Percentiles rank a stretch among this genome's conserved stretches.
Evolutionary conservation across 805 yeast genomes (phyloP).

Genomic region (Teunomyces tritomae): DNA sequence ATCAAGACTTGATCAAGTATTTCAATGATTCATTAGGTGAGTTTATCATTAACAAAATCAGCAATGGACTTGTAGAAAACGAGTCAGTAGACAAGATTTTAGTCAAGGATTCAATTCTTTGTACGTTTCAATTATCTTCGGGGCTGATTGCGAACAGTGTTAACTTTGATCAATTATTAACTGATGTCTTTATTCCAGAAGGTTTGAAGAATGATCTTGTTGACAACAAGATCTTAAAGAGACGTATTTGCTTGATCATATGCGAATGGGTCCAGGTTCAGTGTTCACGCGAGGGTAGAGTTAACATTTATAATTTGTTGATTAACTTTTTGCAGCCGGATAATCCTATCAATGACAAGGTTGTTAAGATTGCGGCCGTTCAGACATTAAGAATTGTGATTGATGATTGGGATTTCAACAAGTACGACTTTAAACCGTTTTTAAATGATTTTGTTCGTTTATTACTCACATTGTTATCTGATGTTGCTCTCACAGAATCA

Average conservation of each 20-base stretch:
- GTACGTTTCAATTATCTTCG: conserved; percentile 80
- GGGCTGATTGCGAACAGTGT: conserved; percentile 61
- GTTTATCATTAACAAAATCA: conserved; percentile 59
- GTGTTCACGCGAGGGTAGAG: conserved; percentile 57
- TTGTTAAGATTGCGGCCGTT: conserved; percentile 74
- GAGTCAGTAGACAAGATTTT: conserved; percentile 49
- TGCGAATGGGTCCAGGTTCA: conserved; percentile 77
- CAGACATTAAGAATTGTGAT: conserved; percentile 66
- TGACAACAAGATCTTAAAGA: conserved; percentile 59
- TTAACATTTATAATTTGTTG: conserved; percentile 58
- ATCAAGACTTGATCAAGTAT: conserved; percentile 65
- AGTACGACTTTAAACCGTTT: conserved; percentile 64
- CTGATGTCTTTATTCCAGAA: conserved; percentile 66
- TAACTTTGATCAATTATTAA: conserved; percentile 64
- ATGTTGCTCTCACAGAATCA: conserved; percentile 64
- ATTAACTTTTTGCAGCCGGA: conserved; percentile 46
- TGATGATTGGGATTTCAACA: conserved; percentile 85
- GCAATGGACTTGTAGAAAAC: conserved; percentile 32
- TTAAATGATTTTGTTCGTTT: conserved; percentile 49
- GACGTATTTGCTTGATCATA: conserved; percentile 75
- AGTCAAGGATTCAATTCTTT: conserved; percentile 73
- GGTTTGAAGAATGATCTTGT: conserved; percentile 44
- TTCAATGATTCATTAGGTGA: conserved; percentile 56
- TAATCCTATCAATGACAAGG: conserved; percentile 58
- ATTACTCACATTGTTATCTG: conserved; percentile 49